Evolutionary conservation across 371 early-diverging fungal genomes (phyloP), one percentile per base, ranked within the genome.

Genomic region (Syncephalastrum racemosum): DNA sequence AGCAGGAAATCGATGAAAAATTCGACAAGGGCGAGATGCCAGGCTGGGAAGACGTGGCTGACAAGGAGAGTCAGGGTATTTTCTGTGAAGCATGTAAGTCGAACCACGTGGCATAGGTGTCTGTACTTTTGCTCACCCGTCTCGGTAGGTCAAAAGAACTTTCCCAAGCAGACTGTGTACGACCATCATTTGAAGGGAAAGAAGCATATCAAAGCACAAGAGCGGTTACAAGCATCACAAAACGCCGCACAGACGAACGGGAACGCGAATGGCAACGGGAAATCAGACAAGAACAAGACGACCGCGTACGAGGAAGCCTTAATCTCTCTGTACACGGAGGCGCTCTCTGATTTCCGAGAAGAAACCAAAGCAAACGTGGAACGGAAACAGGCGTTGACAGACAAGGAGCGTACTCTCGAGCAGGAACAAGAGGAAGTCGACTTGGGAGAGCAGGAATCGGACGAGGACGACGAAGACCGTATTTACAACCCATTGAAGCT

Each of bases 401-500:
- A 90, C 20, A 80, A 85, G 42, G 98, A 97, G 70, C 82, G 92
- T 47, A 72, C 76, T 16, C 36, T 71, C 49, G 77, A 85, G 73
- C 90, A 89, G 59, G 91, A 90, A 54, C 80, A 84, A 54, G 88
- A 91, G 42, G 84, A 86, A 27, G 85, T 88, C 10, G 93, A 93
- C 25, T 73, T 80, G n/a, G 81, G 73, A 22, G 82, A 84, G 44
- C 81, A 76, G n/a, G 90, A 87, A 13, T 86, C 87, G 0, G 91
- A 91, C 36, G 92, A 91, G 1, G 95, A 91, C 14, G 90, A 93
- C 48, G 92, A 90, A 16, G 95, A 95, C 57, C 84, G 84, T 62
- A 87, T 95, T 25, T 97, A 98, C 70, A 98, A 98, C 65, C 99
- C 99, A 14, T 81, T 97, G 18, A 97, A 97, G 58, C 72, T 98